Conservation (phyloP, 2,329 filamentous ascomycete species). For the Herpotrichia juniperi region DNA sequence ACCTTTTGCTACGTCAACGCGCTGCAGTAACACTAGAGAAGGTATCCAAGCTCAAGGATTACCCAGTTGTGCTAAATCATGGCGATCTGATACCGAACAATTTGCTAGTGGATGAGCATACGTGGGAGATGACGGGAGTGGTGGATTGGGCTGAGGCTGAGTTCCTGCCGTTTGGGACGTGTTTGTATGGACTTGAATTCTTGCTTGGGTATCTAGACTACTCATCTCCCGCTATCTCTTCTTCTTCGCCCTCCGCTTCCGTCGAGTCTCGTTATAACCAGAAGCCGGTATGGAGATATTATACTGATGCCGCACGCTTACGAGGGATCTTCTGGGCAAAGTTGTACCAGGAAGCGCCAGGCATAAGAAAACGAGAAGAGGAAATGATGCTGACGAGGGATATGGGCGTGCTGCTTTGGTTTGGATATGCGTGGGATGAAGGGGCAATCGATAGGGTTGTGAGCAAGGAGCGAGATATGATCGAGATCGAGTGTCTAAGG, state of each 20-base stretch:
- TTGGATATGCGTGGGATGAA: slow-evolving; percentile 68
- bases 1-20: slow-evolving; percentile 16
- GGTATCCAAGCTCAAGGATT: slow-evolving; percentile 53
- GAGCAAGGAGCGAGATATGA: slow-evolving; percentile 55
- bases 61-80: slow-evolving; percentile 65
- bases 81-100: slow-evolving; percentile 66
- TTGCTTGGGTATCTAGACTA: slow-evolving; percentile 57
- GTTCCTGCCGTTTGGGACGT: slow-evolving; percentile 64
- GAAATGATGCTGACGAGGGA: slow-evolving; percentile 54
- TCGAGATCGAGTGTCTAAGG: slow-evolving; percentile 61
- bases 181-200: slow-evolving; percentile 66
- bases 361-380: slow-evolving; percentile 36
- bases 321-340: slow-evolving; percentile 59
- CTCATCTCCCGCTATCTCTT: neutral
- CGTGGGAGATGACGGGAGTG: slow-evolving; percentile 58
- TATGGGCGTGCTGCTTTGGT: slow-evolving; percentile 67
- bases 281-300: slow-evolving; percentile 46
- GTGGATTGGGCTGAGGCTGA: slow-evolving; percentile 72
- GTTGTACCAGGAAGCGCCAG: slow-evolving; percentile 44
- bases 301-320: slow-evolving; percentile 50
- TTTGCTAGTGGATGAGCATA: slow-evolving; percentile 57
- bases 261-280: neutral
- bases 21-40: slow-evolving; percentile 19
- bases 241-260: neutral
- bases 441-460: slow-evolving; percentile 65